Evolutionary conservation across 768 basidiomycete species (phyloP).

Genomic region (Tylopilus sp.): DNA sequence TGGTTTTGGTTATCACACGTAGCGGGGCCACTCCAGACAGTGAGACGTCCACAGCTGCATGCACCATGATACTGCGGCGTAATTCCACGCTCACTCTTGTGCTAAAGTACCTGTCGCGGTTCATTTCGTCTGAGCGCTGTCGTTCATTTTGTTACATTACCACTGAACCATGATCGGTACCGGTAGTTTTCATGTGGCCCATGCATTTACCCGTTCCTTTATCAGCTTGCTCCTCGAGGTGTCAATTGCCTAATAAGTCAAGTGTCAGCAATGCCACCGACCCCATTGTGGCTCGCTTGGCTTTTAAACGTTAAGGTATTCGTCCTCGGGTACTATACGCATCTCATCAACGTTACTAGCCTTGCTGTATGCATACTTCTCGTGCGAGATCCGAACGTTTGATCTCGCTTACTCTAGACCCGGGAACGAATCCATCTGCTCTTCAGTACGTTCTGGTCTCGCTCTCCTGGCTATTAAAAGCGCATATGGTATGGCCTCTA

Average conservation of each 20-base stretch:
- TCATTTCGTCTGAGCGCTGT: background rate
- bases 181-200: background rate
- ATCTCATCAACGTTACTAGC: background rate
- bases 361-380: background rate
- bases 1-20: background rate
- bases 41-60: background rate
- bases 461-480: background rate
- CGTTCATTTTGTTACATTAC: background rate
- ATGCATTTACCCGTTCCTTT: background rate
- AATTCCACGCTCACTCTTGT: background rate
- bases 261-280: background rate
- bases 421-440: background rate
- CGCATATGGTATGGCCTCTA: background rate
- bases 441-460: background rate
- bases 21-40: background rate
- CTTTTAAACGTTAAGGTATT: background rate
- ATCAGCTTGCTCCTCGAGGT: background rate
- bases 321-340: background rate
- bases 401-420: background rate
- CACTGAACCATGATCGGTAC: background rate
- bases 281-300: background rate
- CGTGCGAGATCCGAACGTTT: slow-evolving; percentile 1
- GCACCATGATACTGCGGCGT: background rate
- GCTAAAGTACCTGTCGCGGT: background rate
- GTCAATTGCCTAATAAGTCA: background rate